Conservation (phyloP, 1,284 basidiomycete genomes). For the Coniophora puteana region DNA sequence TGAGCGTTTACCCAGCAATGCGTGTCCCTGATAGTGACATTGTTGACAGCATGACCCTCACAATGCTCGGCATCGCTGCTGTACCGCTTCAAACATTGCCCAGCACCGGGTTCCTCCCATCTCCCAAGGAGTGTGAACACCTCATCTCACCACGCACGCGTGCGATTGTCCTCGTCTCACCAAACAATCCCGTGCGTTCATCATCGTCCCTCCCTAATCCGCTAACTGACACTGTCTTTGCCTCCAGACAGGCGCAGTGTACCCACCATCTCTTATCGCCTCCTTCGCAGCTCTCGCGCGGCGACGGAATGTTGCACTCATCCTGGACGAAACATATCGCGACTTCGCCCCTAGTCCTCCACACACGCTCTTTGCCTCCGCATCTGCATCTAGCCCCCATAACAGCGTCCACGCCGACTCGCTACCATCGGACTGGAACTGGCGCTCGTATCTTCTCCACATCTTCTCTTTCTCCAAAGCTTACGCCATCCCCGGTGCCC, state of each 20-base stretch:
- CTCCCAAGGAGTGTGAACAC: conserved; percentile 39
- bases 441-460: conserved; percentile 66
- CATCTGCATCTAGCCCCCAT: no score
- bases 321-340: conserved; percentile 88
- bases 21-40: conserved; percentile 5
- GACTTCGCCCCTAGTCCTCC: conserved; percentile 70
- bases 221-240: not conserved
- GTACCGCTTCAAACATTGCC: conserved; percentile 60
- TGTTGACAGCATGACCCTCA: conserved; percentile 62
- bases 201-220: not conserved
- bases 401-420: conserved; percentile 3
- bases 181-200: conserved; percentile 64
- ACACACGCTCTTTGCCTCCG: conserved; percentile 48
- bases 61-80: conserved; percentile 60
- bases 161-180: conserved; percentile 74
- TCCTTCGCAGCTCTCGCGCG: conserved; percentile 64
- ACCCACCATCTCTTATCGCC: conserved; percentile 56
- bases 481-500: conserved; percentile 83
- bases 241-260: conserved; percentile 80
- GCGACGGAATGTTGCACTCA: conserved; percentile 61
- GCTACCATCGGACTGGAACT: conserved; percentile 25
- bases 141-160: conserved; percentile 58
- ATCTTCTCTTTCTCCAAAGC: conserved; percentile 83
- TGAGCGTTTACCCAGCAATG: conserved; percentile 24
- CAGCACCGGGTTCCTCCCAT: conserved; percentile 59